These are phyloP conservation scores for Camelina neglecta DNA, from an alignment of 345 rosid species.

Conservation along the genomic window DNA sequence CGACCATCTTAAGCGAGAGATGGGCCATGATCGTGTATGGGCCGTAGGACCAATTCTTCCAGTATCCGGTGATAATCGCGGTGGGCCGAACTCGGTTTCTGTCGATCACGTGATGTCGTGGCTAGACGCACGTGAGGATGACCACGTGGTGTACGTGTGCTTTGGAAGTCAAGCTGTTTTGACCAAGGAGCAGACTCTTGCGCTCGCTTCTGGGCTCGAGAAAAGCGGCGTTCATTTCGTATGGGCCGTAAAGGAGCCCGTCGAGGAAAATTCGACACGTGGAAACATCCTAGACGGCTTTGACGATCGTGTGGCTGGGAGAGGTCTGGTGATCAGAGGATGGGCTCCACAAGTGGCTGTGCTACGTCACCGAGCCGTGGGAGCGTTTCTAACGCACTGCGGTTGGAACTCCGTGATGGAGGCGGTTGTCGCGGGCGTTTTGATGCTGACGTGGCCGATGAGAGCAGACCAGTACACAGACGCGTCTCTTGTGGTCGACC, in stretches of 20 bases:
- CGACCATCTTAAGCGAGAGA: slow-evolving; percentile 45
- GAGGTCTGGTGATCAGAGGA: slow-evolving; percentile 54
- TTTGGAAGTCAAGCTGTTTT: slow-evolving; percentile 69
- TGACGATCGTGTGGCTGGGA: slow-evolving; percentile 57
- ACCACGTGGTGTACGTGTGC: slow-evolving; percentile 66
- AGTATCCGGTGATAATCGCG: slow-evolving; percentile 37
- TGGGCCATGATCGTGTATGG: slow-evolving; percentile 53
- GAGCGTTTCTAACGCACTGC: slow-evolving; percentile 66
- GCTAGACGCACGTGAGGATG: slow-evolving; percentile 58
- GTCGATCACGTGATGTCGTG: slow-evolving; percentile 49
- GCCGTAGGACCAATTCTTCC: slow-evolving; percentile 66
- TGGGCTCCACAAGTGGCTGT: slow-evolving; percentile 65
- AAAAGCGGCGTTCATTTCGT: slow-evolving; percentile 58
- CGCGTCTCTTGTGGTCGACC: slow-evolving; percentile 59
- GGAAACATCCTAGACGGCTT: slow-evolving; percentile 44
- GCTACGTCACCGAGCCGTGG: slow-evolving; percentile 56
- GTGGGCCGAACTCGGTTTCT: slow-evolving; percentile 55
- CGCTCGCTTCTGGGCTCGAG: slow-evolving; percentile 54
- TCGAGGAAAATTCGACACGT: slow-evolving; percentile 8
- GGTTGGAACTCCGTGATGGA: slow-evolving; percentile 77
- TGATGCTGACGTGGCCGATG: slow-evolving; percentile 76
- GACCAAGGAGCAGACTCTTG: slow-evolving; percentile 50
- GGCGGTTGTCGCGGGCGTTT: slow-evolving; percentile 52
- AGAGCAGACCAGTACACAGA: slow-evolving; percentile 61
- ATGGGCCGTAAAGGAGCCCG: slow-evolving; percentile 51